phyloP scores from a whole-genome alignment of 352 stramenopile genomes.

The Phytophthora melonis region DNA sequence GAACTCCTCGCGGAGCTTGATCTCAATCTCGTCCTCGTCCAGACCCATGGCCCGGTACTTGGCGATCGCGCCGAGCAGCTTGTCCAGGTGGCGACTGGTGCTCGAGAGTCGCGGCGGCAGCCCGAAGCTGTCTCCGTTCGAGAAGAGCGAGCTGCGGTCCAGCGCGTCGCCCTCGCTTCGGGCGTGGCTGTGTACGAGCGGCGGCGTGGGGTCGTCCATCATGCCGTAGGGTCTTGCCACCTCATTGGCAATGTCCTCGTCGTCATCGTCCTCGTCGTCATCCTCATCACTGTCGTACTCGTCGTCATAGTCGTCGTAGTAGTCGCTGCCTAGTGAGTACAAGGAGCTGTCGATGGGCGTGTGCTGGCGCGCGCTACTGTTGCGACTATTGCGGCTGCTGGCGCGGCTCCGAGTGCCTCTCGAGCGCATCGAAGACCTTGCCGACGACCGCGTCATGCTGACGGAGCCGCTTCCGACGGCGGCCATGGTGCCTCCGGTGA shows the following conservation, averaged over 20 bases:
- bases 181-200: slow-evolving; percentile 32
- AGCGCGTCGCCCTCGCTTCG: slow-evolving; percentile 37
- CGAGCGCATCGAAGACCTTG: slow-evolving; percentile 27
- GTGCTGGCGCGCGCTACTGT: slow-evolving; percentile 24
- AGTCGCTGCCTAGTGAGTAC: slow-evolving; percentile 53
- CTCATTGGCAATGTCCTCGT: slow-evolving; percentile 82
- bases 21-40: slow-evolving; percentile 74
- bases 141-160: slow-evolving; percentile 59
- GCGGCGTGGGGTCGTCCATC: slow-evolving; percentile 42
- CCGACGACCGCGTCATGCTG: slow-evolving; percentile 17
- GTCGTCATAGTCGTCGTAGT: slow-evolving; percentile 56
- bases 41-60: slow-evolving; percentile 66
- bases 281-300: slow-evolving; percentile 55
- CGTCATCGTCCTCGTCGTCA: slow-evolving; percentile 54
- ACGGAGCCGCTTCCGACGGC: slow-evolving; percentile 27
- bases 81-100: slow-evolving; percentile 67
- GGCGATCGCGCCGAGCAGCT: slow-evolving; percentile 68
- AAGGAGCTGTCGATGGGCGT: slow-evolving; percentile 28
- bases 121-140: slow-evolving; percentile 61
- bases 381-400: slow-evolving; percentile 46
- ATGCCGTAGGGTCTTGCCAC: slow-evolving; percentile 64
- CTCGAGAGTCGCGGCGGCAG: slow-evolving; percentile 67
- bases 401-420: slow-evolving; percentile 37
- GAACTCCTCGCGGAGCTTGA: slow-evolving; percentile 71
- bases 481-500: slow-evolving; percentile 58